These are phyloP conservation scores for Penicillium pulvis DNA, from an alignment of 495 filamentous ascomycete species.

Conservation along the genomic window DNA sequence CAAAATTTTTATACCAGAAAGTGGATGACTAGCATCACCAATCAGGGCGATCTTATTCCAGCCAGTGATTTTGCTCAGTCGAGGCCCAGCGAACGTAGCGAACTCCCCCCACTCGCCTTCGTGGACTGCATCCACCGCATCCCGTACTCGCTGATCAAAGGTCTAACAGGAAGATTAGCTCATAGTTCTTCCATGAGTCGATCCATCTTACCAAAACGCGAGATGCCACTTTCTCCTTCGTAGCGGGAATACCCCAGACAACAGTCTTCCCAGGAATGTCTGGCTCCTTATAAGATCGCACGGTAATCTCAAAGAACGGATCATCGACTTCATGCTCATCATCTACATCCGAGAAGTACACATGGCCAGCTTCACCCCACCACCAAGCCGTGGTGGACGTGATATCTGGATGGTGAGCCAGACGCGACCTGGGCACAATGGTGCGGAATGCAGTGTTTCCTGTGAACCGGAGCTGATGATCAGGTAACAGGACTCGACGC, in stretches of 20 bases:
- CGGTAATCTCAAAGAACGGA: slow-evolving; percentile 27
- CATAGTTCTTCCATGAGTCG: no score
- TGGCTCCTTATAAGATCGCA: slow-evolving; percentile 26
- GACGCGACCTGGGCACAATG: slow-evolving; percentile 27
- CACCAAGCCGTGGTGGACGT: slow-evolving; percentile 47
- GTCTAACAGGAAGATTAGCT: no score
- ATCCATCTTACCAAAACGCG: slow-evolving; percentile 34
- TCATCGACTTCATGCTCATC: slow-evolving; percentile 26
- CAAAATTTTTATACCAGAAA: slow-evolving; percentile 31
- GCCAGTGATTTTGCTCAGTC: slow-evolving; percentile 36
- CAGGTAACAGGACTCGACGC: slow-evolving; percentile 25
- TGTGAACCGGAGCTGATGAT: slow-evolving; percentile 39
- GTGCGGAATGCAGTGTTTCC: slow-evolving; percentile 44
- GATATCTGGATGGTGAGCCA: slow-evolving; percentile 38
- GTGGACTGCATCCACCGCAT: slow-evolving; percentile 36
- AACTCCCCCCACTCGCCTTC: slow-evolving; percentile 48
- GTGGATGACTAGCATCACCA: slow-evolving; percentile 52
- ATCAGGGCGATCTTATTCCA: slow-evolving; percentile 51
- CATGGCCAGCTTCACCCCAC: slow-evolving; percentile 44
- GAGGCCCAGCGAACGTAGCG: slow-evolving; percentile 42
- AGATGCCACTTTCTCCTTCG: slow-evolving; percentile 34
- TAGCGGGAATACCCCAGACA: slow-evolving; percentile 49
- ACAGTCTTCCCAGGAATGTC: slow-evolving; percentile 35
- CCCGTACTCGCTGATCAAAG: slow-evolving; percentile 36
- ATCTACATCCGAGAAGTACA: slow-evolving; percentile 47